Evolutionary conservation across 2,329 filamentous ascomycete species (phyloP).

Genomic region (Fusarium fracticaudum): DNA sequence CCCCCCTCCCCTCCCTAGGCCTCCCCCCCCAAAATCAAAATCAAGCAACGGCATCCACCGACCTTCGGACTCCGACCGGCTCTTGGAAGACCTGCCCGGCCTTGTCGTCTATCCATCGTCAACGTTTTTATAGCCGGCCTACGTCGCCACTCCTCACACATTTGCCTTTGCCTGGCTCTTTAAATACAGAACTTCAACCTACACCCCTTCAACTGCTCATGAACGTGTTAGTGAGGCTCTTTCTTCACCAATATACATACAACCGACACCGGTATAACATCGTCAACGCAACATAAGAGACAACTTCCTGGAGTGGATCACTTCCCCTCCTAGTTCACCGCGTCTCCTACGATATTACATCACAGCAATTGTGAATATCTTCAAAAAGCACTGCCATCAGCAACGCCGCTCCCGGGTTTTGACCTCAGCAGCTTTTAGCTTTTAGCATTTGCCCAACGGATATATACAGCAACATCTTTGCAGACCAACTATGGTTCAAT

Average conservation of each 20-base stretch:
- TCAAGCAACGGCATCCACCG: conserved; percentile 34
- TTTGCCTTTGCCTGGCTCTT: conserved; percentile 4
- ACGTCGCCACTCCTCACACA: conserved; percentile 35
- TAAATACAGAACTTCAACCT: conserved; percentile 23
- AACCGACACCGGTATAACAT: conserved; percentile 31
- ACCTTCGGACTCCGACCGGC: conserved; percentile 44
- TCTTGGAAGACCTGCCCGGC: conserved; percentile 20
- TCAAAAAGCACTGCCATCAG: conserved; percentile 2
- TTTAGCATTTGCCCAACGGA: conserved; percentile 7
- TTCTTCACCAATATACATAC: conserved; percentile 16
- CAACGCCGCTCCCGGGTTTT: not conserved
- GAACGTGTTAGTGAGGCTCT: conserved; percentile 42
- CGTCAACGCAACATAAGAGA: conserved; percentile 37
- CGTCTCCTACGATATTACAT: conserved; percentile 10
- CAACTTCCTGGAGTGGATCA: conserved; percentile 1
- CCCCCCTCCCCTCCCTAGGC: conserved; percentile 1
- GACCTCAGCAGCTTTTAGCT: not conserved
- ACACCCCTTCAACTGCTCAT: conserved; percentile 37
- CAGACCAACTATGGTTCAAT: conserved; percentile 46
- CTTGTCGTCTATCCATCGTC: conserved; percentile 29
- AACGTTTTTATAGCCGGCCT: conserved; percentile 42
- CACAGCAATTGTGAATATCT: conserved; percentile 3
- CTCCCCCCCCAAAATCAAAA: not conserved
- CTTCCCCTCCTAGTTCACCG: conserved; percentile 11
- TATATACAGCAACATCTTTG: not conserved